These are phyloP conservation scores for Phlebiopsis flavidoalba DNA, from an alignment of 768 basidiomycete species.

Conservation along the genomic window DNA sequence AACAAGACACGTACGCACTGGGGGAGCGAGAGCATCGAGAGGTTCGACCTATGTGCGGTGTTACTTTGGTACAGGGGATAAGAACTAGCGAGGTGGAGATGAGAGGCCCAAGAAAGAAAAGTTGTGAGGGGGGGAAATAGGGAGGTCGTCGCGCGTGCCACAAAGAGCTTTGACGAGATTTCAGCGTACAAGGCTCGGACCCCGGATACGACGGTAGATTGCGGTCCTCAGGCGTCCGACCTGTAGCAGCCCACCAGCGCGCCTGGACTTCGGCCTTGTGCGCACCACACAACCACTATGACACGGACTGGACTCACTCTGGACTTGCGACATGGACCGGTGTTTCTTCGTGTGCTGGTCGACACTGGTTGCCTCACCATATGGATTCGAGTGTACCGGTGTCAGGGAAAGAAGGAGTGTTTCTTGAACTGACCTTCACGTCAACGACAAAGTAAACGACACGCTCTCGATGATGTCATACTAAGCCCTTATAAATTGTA, in stretches of 20 bases:
- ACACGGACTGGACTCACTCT: slow-evolving; percentile 32
- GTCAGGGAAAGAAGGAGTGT: slow-evolving; percentile 84
- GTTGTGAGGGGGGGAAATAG: slow-evolving; percentile 7
- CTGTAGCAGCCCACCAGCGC: background rate
- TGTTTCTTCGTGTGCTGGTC: slow-evolving; percentile 29
- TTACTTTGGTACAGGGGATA: slow-evolving; percentile 9
- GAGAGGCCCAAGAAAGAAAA: slow-evolving; percentile 15
- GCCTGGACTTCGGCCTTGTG: background rate
- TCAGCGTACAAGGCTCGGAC: slow-evolving; percentile 6
- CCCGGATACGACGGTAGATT: background rate
- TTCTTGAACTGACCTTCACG: slow-evolving; percentile 92
- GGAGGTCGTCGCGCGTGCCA: slow-evolving; percentile 14
- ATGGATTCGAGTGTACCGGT: slow-evolving; percentile 72
- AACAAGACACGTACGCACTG: slow-evolving; percentile 45
- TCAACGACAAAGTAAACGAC: slow-evolving; percentile 78
- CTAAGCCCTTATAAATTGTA: too few species aligned
- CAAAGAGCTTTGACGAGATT: slow-evolving; percentile 12
- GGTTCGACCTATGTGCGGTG: slow-evolving; percentile 20
- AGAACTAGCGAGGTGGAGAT: slow-evolving; percentile 8
- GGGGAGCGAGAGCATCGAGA: slow-evolving; percentile 61
- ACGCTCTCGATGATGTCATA: background rate
- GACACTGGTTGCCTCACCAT: slow-evolving; percentile 48
- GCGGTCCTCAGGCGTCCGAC: slow-evolving; percentile 7
- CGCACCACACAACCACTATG: slow-evolving; percentile 26
- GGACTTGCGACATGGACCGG: slow-evolving; percentile 39